Conservation (phyloP, 2,329 filamentous ascomycete species). For the Penicillium digitatum region DNA sequence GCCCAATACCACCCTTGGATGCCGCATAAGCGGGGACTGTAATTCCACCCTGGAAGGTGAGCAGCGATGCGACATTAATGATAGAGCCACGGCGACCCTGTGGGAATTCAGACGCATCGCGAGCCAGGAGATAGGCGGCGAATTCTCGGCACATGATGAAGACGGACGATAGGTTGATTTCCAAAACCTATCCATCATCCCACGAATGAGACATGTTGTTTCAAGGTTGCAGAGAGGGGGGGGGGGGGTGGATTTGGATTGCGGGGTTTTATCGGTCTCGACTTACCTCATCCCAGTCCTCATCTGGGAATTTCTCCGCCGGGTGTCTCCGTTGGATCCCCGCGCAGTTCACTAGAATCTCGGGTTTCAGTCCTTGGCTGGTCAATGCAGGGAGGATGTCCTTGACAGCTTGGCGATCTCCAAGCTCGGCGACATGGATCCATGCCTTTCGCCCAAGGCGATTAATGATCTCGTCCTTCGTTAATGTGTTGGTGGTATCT, state of each 20-base stretch:
- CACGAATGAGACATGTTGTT: background rate
- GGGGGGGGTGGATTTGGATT: background rate
- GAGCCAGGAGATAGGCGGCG: constrained; percentile 32
- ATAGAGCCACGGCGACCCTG: constrained; percentile 47
- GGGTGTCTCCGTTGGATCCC: constrained; percentile 80
- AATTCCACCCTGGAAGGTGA: constrained; percentile 81
- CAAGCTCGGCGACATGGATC: constrained; percentile 45
- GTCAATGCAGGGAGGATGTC: constrained; percentile 39
- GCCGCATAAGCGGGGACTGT: constrained; percentile 58
- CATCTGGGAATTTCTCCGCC: constrained; percentile 68
- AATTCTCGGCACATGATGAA: constrained; percentile 53
- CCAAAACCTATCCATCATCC: constrained; percentile 56
- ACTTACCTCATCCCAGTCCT: constrained; percentile 66
- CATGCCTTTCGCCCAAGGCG: constrained; percentile 39
- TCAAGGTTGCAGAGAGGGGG: too few relatives aligned
- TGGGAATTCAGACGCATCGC: constrained; percentile 27
- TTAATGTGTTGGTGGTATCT: constrained; percentile 49
- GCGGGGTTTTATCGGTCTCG: background rate
- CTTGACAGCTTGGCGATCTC: constrained; percentile 41
- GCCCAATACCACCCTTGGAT: constrained; percentile 35
- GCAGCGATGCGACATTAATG: constrained; percentile 78
- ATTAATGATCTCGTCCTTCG: constrained; percentile 41
- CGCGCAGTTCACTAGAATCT: constrained; percentile 80
- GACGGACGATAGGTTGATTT: constrained; percentile 80
- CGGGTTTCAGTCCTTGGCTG: constrained; percentile 54